These are phyloP conservation scores for Picea engelmannii DNA, from an alignment of 83 land plant genomes.

Conservation along the genomic window DNA sequence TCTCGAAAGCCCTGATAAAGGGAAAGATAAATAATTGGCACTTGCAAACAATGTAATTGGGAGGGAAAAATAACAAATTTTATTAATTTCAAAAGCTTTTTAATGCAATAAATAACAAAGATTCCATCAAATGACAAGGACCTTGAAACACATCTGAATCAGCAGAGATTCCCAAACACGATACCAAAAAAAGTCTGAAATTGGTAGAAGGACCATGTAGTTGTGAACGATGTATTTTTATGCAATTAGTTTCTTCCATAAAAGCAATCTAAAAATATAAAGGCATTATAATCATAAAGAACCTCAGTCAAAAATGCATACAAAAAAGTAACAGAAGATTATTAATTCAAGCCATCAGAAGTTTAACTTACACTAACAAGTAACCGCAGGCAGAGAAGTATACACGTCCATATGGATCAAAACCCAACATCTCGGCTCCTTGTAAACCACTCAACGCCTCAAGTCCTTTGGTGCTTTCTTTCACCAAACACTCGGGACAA, in stretches of 20 bases:
- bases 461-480: conserved; percentile 32
- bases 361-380: conserved; percentile 80
- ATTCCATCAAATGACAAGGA: neutral
- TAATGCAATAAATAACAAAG: neutral
- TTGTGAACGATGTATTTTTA: neutral
- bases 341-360: neutral
- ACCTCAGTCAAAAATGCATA: neutral
- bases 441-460: conserved; percentile 38
- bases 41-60: neutral
- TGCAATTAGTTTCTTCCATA: neutral
- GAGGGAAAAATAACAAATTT: neutral
- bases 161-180: neutral
- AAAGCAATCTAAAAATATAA: neutral
- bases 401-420: conserved; percentile 73
- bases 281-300: neutral
- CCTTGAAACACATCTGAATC: neutral
- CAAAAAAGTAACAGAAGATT: neutral
- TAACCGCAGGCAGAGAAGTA: conserved; percentile 66
- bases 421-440: conserved; percentile 73
- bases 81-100: neutral
- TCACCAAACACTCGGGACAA: conserved; percentile 84
- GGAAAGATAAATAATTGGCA: conserved; percentile 1
- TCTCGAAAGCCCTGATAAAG: neutral
- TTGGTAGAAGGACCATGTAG: no score
- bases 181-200: neutral